Evolutionary conservation across 2,329 filamentous ascomycete genomes (phyloP).

Genomic region (Dryadomyces quercivorus): DNA sequence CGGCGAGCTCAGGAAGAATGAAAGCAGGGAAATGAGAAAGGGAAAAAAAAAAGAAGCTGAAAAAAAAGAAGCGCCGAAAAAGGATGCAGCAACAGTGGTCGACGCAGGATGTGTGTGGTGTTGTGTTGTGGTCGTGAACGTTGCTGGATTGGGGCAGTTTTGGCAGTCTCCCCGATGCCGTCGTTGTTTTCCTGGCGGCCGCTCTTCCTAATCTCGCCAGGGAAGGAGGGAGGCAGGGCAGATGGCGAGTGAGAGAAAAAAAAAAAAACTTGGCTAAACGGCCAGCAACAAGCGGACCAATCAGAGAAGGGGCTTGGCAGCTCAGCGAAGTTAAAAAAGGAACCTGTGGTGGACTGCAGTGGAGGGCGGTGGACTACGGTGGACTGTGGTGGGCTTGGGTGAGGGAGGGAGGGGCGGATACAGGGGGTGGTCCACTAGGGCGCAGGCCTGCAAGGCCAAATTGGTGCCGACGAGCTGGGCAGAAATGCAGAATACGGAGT

Average conservation of each 20-base stretch:
- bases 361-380: too few relatives aligned
- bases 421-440: not conserved
- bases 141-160: not conserved
- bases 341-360: not conserved
- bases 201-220: not conserved
- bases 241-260: not conserved
- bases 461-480: too few relatives aligned
- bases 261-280: not conserved
- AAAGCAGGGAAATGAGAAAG: not conserved
- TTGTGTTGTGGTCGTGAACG: not conserved
- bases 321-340: not conserved
- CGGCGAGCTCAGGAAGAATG: not conserved
- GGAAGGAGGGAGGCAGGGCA: not conserved
- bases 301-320: not conserved
- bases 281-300: not conserved
- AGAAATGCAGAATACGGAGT: too few relatives aligned
- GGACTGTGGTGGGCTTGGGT: not conserved
- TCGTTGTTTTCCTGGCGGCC: not conserved
- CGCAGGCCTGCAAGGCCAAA: too few relatives aligned
- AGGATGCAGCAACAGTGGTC: not conserved
- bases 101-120: not conserved
- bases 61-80: not conserved
- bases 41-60: not conserved
- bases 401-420: not conserved
- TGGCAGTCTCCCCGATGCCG: not conserved